phyloP scores from a whole-genome alignment of 1,284 basidiomycete species.

The Xerocomus cyaneibrunnescens region DNA sequence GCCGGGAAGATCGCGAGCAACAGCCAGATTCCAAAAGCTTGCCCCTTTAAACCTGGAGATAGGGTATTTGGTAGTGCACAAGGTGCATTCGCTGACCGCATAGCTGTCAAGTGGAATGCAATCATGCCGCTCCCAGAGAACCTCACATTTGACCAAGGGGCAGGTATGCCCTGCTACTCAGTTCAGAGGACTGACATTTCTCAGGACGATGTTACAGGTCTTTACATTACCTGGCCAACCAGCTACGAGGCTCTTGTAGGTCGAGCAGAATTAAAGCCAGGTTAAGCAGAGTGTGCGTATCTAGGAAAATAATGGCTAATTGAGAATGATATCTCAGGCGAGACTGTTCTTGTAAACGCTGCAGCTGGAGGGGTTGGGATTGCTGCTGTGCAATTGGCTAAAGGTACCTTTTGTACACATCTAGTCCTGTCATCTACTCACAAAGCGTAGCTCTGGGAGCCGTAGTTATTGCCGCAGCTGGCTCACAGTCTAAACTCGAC shows the following conservation, averaged over 20 bases:
- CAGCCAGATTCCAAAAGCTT: slow-evolving; percentile 83
- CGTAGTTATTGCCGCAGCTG: slow-evolving; percentile 78
- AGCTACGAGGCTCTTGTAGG: slow-evolving; percentile 87
- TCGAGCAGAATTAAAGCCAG: slow-evolving; percentile 74
- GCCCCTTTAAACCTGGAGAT: slow-evolving; percentile 80
- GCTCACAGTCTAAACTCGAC: slow-evolving; percentile 67
- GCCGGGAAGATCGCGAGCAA: slow-evolving; percentile 73
- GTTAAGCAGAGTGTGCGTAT: slow-evolving; percentile 35
- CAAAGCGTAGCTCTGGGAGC: slow-evolving; percentile 61
- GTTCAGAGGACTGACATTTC: slow-evolving; percentile 38
- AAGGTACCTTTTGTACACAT: slow-evolving; percentile 46
- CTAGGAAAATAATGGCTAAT: slow-evolving; percentile 11
- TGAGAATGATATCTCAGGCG: slow-evolving; percentile 47
- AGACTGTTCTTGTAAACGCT: slow-evolving; percentile 87
- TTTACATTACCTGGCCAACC: slow-evolving; percentile 87
- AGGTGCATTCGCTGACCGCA: slow-evolving; percentile 78
- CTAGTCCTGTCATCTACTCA: not conserved
- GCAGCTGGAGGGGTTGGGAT: slow-evolving; percentile 94
- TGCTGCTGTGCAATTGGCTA: slow-evolving; percentile 87
- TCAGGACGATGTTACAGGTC: slow-evolving; percentile 39
- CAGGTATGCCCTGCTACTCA: slow-evolving; percentile 38
- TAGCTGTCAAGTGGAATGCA: slow-evolving; percentile 51
- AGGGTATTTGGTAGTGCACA: slow-evolving; percentile 87
- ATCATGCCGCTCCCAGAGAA: slow-evolving; percentile 62
- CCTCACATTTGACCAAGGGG: slow-evolving; percentile 68